These are phyloP conservation scores for Neofusicoccum parvum DNA, from an alignment of 2,329 filamentous ascomycete species.

Conservation along the genomic window DNA sequence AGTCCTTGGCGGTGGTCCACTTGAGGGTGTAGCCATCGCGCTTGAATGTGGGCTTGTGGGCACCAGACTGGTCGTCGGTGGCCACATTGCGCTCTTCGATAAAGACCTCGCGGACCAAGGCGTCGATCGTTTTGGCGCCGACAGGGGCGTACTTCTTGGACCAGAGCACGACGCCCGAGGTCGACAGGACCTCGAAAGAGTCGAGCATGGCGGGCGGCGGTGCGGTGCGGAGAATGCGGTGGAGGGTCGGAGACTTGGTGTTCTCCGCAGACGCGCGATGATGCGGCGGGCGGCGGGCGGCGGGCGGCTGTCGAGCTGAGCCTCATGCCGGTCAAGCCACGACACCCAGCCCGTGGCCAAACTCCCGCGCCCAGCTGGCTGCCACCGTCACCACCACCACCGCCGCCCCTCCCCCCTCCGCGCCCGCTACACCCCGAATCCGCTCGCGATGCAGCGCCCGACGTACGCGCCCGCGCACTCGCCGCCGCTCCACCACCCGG, in stretches of 20 bases:
- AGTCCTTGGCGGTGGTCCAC: constrained; percentile 89
- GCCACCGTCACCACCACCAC: background rate
- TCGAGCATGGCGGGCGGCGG: constrained; percentile 71
- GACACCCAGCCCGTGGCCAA: background rate
- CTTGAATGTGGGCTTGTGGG: constrained; percentile 74
- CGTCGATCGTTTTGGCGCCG: constrained; percentile 83
- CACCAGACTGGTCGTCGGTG: constrained; percentile 61
- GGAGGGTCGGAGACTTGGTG: constrained; percentile 1
- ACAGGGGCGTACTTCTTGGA: constrained; percentile 82
- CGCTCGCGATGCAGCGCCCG: constrained; percentile 76
- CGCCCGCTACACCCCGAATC: background rate
- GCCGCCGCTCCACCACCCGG: constrained; percentile 73
- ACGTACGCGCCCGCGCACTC: constrained; percentile 76
- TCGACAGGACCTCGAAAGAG: constrained; percentile 94
- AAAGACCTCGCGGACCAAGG: constrained; percentile 93
- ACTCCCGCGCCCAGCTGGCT: background rate
- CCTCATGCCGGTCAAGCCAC: constrained; percentile 7
- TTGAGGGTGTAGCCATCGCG: constrained; percentile 93
- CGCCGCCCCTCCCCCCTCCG: background rate
- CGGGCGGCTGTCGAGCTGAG: constrained; percentile 1
- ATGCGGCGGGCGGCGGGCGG: constrained; percentile 10
- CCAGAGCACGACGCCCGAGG: constrained; percentile 96
- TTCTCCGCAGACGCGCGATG: constrained; percentile 19
- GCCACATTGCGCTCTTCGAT: constrained; percentile 85
- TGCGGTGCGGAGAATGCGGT: constrained; percentile 15